phyloP scores from a whole-genome alignment of 805 yeast genomes.

The Monosporozyma yasuniensis region DNA sequence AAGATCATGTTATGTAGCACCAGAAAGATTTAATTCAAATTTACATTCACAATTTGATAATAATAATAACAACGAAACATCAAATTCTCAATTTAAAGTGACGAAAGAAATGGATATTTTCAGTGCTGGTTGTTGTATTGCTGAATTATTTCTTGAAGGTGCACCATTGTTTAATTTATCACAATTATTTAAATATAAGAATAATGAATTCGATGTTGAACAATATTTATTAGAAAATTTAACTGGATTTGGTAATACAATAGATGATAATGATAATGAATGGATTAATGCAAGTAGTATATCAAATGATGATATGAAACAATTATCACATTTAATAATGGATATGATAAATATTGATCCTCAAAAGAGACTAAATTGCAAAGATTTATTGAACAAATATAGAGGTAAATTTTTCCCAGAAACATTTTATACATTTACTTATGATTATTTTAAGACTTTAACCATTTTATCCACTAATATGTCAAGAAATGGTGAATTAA shows the following conservation, averaged over 20 bases:
- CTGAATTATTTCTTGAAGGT: constrained; percentile 82
- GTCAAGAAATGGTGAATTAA: constrained; percentile 13
- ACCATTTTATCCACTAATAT: constrained; percentile 18
- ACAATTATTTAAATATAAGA: constrained; percentile 74
- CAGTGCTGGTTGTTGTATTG: constrained; percentile 79
- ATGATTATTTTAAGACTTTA: constrained; percentile 51
- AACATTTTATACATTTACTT: constrained; percentile 57
- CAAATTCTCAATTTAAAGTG: constrained; percentile 25
- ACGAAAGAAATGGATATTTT: constrained; percentile 72
- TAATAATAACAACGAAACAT: constrained; percentile 13
- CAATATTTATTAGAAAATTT: constrained; percentile 32
- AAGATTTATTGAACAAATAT: constrained; percentile 42
- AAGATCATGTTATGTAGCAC: constrained; percentile 85
- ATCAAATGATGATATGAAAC: constrained; percentile 28
- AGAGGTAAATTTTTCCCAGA: constrained; percentile 51
- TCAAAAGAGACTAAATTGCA: constrained; percentile 45
- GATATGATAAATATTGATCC: constrained; percentile 65
- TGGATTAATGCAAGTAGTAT: not conserved
- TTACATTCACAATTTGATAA: constrained; percentile 8
- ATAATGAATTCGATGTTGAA: constrained; percentile 54
- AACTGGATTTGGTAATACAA: not conserved
- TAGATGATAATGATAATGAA: not conserved
- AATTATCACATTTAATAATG: constrained; percentile 45
- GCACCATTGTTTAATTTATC: constrained; percentile 79
- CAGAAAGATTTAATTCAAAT: constrained; percentile 61